Base-by-base conservation (phyloP, 371 early-diverging fungal species). In the Rhizomucor pusillus region DNA sequence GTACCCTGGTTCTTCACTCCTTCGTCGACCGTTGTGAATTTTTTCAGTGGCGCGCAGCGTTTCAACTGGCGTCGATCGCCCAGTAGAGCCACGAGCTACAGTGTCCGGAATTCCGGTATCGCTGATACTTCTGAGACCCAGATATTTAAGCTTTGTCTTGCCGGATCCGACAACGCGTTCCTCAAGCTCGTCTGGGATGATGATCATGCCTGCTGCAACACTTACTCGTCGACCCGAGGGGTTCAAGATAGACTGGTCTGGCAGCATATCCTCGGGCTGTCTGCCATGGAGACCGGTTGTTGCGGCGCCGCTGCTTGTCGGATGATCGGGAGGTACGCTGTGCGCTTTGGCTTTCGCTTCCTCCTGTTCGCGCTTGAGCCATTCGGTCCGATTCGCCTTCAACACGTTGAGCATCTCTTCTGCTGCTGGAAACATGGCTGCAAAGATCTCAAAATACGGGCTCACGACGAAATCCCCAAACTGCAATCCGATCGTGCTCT, bases 401-500 rank as follows among this genome's bases (percentile, higher is more conserved):
- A 79, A 39, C 6, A 54, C 51, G 22, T 66, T 62, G 12, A 83
- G 50, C 18, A 83, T 39, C 7, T 69, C 68, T 1, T 75, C 65
- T 13, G 80, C 76, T 22, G 76, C 76, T 0, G 92, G 91, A 25
- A 91, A 77, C 18, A 93, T 65, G 19, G 89, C 85, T 12, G 84
- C 85, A 49, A 93, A 80, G 25, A 82, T 80, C 50, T 88, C 88
- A 70, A 92, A 93, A 56, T 89, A 92, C 2, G 95, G 95, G 24
- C 83, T 84, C 0, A 88, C 90, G 1, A 95, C 87, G 56, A 89
- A 87, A 56, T 91, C 90, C 36, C 85, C 89, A 71, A 95, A 95
- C 14, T 87, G 87, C 1, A 93, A 60, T 19, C 86, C 85, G 53
- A 92, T 87, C 43, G 88, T 84, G 13, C 82, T 81, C 52, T 92